phyloP scores from a whole-genome alignment of 768 basidiomycete species.

The Agaricus blazei region DNA sequence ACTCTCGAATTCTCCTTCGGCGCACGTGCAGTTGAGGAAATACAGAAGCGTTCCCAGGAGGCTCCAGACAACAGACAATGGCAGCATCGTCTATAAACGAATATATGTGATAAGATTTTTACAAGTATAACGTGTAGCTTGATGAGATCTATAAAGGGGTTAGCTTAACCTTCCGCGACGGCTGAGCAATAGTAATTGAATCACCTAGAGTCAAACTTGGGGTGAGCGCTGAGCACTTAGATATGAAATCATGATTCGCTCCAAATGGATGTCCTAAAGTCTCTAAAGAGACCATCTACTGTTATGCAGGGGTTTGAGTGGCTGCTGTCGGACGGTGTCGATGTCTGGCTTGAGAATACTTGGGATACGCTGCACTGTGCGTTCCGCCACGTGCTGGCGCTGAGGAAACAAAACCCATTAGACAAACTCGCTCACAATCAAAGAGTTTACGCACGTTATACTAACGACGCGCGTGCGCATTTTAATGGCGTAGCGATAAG shows the following conservation, averaged over 20 bases:
- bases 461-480: constrained; percentile 59
- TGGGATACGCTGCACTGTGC: constrained; percentile 57
- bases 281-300: constrained; percentile 64
- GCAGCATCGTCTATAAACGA: too few species aligned
- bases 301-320: constrained; percentile 47
- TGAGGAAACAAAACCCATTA: constrained; percentile 18
- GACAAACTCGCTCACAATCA: background rate
- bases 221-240: too few species aligned
- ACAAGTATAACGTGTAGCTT: background rate
- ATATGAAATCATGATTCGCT: constrained; percentile 31
- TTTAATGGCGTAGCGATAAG: constrained; percentile 69
- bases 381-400: constrained; percentile 65
- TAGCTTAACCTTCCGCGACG: background rate
- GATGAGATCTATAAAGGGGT: background rate
- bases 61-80: too few species aligned
- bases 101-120: too few species aligned
- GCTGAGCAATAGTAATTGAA: background rate
- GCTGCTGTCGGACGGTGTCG: constrained; percentile 25
- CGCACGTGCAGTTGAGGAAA: too few species aligned
- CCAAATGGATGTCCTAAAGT: constrained; percentile 63
- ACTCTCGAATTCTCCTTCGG: too few species aligned
- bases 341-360: constrained; percentile 40
- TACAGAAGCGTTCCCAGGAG: too few species aligned
- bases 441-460: constrained; percentile 49
- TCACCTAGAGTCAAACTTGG: background rate